Conservation (phyloP, 108 stramenopile genomes). For the Fragilaria crotonensis region DNA sequence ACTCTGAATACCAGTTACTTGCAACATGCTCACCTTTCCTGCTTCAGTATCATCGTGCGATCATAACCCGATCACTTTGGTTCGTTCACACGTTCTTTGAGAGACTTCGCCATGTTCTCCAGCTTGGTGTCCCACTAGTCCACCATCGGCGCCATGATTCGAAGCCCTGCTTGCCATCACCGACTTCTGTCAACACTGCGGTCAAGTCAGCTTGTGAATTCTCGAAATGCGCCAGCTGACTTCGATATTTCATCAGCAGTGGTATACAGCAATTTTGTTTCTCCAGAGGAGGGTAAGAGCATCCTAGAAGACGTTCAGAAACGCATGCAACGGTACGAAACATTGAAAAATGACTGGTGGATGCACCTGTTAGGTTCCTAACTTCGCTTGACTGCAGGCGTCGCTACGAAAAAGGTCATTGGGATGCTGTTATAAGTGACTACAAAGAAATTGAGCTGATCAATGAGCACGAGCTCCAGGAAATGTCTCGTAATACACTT, state of each 20-base stretch:
- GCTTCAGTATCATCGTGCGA: too few species aligned
- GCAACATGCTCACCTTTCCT: too few species aligned
- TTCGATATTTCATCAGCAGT: slow-evolving; percentile 25
- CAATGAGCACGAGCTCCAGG: slow-evolving; percentile 7
- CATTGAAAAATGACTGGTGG: not conserved
- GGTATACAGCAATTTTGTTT: slow-evolving; percentile 40
- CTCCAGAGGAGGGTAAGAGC: slow-evolving; percentile 29
- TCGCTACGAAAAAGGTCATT: slow-evolving; percentile 70
- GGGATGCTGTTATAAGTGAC: slow-evolving; percentile 81
- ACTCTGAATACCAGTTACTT: too few species aligned
- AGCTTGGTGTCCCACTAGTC: too few species aligned
- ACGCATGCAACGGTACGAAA: slow-evolving; percentile 35
- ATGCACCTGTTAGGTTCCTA: not conserved
- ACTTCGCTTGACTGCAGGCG: slow-evolving; percentile 12
- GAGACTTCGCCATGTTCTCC: too few species aligned
- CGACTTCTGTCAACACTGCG: too few species aligned
- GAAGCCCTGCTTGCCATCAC: too few species aligned
- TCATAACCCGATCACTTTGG: too few species aligned
- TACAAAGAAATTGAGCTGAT: slow-evolving; percentile 80
- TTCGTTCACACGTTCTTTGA: too few species aligned
- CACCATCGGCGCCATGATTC: too few species aligned
- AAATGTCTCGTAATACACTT: slow-evolving; percentile 18
- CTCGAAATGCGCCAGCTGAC: slow-evolving; percentile 19
- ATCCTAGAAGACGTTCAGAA: slow-evolving; percentile 27
- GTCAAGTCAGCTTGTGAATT: too few species aligned